These are phyloP conservation scores for Arthrobotrys conoides DNA, from an alignment of 2,329 filamentous ascomycete genomes.

Conservation along the genomic window DNA sequence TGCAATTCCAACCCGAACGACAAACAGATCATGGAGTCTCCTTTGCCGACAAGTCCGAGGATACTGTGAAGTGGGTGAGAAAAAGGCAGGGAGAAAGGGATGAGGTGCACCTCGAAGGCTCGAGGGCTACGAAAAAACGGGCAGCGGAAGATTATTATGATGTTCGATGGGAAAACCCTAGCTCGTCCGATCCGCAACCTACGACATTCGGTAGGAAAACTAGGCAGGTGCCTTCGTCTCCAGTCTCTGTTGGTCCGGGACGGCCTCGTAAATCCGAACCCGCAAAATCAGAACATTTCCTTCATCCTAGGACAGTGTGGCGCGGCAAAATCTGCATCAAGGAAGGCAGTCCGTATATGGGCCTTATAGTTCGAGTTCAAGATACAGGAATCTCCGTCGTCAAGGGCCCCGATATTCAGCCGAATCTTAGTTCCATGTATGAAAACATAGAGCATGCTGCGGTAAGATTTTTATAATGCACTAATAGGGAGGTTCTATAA, in stretches of 20 bases:
- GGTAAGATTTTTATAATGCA: neutral
- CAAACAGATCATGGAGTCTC: neutral
- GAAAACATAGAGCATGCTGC: conserved; percentile 16
- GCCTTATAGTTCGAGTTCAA: neutral
- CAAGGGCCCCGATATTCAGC: neutral
- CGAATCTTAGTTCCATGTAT: conserved; percentile 5
- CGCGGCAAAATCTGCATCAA: neutral
- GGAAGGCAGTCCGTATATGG: too few relatives aligned
- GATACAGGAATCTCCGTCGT: conserved; percentile 8
- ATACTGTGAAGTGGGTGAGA: neutral
- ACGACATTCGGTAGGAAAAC: conserved; percentile 17
- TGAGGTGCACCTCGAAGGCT: neutral
- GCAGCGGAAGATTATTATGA: neutral
- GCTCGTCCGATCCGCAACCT: conserved; percentile 15
- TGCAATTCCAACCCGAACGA: neutral
- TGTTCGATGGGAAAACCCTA: neutral
- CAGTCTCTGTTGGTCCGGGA: neutral
- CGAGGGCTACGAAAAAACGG: neutral
- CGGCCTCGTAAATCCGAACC: neutral
- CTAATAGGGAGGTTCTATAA: too few relatives aligned
- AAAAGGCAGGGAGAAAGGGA: neutral
- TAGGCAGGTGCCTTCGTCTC: neutral
- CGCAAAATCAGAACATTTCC: neutral
- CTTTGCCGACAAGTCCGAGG: too few relatives aligned
- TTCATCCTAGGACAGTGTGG: conserved; percentile 4